These are phyloP conservation scores for Epichloe uncinata DNA, from an alignment of 2,329 filamentous ascomycete genomes.

Conservation along the genomic window DNA sequence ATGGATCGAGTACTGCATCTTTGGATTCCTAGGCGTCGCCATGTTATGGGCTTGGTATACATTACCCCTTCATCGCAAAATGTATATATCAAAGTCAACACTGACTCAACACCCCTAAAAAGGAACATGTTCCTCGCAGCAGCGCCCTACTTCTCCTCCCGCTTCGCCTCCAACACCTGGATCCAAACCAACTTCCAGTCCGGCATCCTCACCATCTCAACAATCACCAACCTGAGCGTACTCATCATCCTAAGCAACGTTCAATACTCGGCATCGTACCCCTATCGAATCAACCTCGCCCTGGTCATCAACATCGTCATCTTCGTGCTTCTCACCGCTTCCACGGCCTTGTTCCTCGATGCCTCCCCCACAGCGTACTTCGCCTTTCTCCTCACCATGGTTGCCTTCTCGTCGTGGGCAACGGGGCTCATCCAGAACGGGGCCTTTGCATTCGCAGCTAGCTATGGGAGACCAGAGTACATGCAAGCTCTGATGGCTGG, in stretches of 20 bases:
- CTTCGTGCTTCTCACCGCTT: conserved; percentile 68
- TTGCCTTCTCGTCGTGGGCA: conserved; percentile 64
- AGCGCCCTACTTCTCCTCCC: conserved; percentile 79
- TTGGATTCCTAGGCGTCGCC: conserved; percentile 71
- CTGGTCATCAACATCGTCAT: conserved; percentile 64
- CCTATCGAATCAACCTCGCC: conserved; percentile 67
- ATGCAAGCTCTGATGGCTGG: conserved; percentile 95
- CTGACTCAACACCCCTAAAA: too few relatives aligned
- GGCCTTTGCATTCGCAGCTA: conserved; percentile 78
- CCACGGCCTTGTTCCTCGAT: conserved; percentile 55
- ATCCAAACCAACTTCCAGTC: conserved; percentile 78
- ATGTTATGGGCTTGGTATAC: conserved; percentile 96
- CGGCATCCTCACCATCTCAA: conserved; percentile 75
- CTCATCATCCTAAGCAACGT: conserved; percentile 68
- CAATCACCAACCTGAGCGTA: conserved; percentile 63
- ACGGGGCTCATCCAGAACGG: conserved; percentile 87
- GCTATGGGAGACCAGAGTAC: conserved; percentile 77
- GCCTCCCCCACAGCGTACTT: conserved; percentile 60
- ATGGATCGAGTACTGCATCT: conserved; percentile 75
- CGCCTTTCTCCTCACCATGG: conserved; percentile 67
- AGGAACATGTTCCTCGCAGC: conserved; percentile 97
- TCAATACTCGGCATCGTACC: conserved; percentile 75
- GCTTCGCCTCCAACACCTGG: conserved; percentile 59
- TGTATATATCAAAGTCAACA: too few relatives aligned
- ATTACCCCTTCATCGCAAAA: neutral